These are phyloP conservation scores for Isoetes engelmannii DNA, from an alignment of 83 land plant genomes.

Conservation along the genomic window DNA sequence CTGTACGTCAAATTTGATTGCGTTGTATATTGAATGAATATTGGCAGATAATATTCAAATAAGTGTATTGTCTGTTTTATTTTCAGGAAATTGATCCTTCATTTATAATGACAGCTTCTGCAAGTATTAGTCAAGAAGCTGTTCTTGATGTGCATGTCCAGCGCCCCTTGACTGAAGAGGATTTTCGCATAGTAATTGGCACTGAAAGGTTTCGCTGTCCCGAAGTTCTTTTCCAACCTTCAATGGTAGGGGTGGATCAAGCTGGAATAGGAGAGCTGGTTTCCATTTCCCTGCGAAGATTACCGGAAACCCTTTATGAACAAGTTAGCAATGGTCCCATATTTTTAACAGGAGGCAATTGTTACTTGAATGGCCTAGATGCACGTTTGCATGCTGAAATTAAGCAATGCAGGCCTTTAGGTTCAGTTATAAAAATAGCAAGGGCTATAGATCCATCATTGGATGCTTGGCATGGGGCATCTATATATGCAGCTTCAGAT, in stretches of 20 bases:
- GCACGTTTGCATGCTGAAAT: conserved; percentile 67
- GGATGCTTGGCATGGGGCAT: conserved; percentile 98
- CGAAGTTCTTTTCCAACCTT: conserved; percentile 74
- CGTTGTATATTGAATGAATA: neutral
- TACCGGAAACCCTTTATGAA: conserved; percentile 32
- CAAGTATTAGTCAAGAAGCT: conserved; percentile 21
- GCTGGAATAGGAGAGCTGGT: conserved; percentile 82
- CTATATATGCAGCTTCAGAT: conserved; percentile 52
- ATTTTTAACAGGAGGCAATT: conserved; percentile 77
- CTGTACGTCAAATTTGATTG: neutral
- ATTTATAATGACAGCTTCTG: conserved; percentile 37
- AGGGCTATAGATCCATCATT: conserved; percentile 66
- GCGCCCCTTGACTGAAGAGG: conserved; percentile 77
- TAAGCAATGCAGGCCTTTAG: conserved; percentile 58
- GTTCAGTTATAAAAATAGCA: conserved; percentile 52
- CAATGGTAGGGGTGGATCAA: conserved; percentile 74
- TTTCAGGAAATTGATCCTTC: conserved; percentile 79
- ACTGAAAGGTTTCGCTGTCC: conserved; percentile 93
- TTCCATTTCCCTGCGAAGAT: conserved; percentile 59
- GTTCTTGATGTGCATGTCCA: conserved; percentile 32
- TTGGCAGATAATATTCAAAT: neutral
- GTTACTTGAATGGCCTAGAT: conserved; percentile 62
- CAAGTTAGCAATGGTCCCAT: conserved; percentile 52
- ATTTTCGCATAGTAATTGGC: conserved; percentile 69
- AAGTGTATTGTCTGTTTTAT: neutral